A percentile compares a stretch with the other conserved stretches of the same genome.
phyloP scores from a whole-genome alignment of 2,329 filamentous ascomycete genomes.

The Phialophora tarda region DNA sequence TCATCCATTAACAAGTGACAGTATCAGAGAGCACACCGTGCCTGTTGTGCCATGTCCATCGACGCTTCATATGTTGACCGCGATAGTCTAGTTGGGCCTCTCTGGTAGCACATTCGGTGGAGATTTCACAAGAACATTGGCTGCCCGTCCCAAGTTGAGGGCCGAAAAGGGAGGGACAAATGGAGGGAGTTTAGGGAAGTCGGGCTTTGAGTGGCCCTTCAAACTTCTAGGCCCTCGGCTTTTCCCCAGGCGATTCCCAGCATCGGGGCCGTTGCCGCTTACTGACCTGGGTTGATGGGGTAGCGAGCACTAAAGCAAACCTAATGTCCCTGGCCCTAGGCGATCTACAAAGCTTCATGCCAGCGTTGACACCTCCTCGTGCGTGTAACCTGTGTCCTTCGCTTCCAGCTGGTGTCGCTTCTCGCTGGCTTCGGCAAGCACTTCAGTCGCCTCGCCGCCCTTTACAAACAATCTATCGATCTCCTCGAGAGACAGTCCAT shows the following conservation, averaged over 20 bases:
- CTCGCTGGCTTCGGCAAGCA: constrained; percentile 3
- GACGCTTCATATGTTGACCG: no score
- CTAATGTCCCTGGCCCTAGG: background rate
- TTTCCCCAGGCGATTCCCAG: background rate
- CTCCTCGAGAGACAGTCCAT: constrained; percentile 21
- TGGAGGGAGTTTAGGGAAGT: no score
- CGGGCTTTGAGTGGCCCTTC: no score
- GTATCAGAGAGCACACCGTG: no score
- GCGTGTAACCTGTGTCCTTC: background rate
- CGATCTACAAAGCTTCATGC: background rate
- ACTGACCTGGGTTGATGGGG: background rate
- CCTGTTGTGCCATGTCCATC: no score
- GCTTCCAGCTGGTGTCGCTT: constrained; percentile 5
- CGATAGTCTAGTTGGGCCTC: no score
- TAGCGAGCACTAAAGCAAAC: background rate
- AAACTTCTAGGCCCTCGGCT: background rate
- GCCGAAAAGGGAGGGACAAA: no score
- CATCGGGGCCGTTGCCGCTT: background rate
- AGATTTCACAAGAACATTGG: no score
- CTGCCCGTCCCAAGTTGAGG: no score
- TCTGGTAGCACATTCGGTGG: no score
- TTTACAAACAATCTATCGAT: constrained; percentile 17
- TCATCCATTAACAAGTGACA: no score
- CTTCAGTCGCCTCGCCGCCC: background rate
- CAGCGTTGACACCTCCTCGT: background rate